A percentile compares a stretch with the other conserved stretches of the same genome.
phyloP scores from a whole-genome alignment of 352 stramenopile genomes.

The Phytophthora europaea region DNA sequence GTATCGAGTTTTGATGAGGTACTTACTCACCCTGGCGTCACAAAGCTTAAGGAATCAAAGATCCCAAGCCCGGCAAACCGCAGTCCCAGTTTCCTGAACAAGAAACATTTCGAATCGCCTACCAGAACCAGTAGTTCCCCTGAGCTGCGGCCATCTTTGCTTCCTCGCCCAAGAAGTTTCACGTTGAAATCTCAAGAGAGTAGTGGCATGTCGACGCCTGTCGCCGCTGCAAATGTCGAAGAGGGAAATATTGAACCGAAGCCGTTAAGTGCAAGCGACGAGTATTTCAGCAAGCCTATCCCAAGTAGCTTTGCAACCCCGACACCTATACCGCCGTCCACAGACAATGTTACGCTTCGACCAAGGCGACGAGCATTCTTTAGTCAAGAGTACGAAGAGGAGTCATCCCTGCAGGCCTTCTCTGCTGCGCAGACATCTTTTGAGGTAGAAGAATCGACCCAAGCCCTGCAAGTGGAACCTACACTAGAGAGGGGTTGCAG shows the following conservation, averaged over 20 bases:
- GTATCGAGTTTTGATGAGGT: conserved; percentile 21
- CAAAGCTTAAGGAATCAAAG: conserved; percentile 29
- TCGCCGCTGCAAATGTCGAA: conserved; percentile 4
- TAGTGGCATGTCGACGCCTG: conserved; percentile 19
- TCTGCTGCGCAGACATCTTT: conserved; percentile 4
- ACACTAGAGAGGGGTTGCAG: not conserved
- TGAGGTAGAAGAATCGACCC: not conserved
- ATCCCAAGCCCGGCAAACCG: conserved; percentile 24
- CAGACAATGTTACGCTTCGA: conserved; percentile 49
- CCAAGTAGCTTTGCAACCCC: conserved; percentile 36
- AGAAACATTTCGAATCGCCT: conserved; percentile 20
- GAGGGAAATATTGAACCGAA: conserved; percentile 25
- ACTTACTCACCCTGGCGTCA: conserved; percentile 12
- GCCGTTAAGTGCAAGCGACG: conserved; percentile 37
- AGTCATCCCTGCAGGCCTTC: conserved; percentile 1
- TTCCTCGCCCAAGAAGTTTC: conserved; percentile 30
- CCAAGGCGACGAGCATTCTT: conserved; percentile 22
- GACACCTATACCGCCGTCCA: conserved; percentile 32
- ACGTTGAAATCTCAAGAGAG: conserved; percentile 28
- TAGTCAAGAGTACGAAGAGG: conserved; percentile 24
- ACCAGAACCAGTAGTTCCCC: conserved; percentile 16
- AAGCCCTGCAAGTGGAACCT: conserved; percentile 4
- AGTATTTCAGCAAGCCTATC: conserved; percentile 54
- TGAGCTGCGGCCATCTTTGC: conserved; percentile 7
- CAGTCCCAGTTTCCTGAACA: conserved; percentile 14